Evolutionary conservation across 257 asterid species (phyloP), one percentile per base, ranked within the genome.

Genomic region (Nicotiana noctiflora): DNA sequence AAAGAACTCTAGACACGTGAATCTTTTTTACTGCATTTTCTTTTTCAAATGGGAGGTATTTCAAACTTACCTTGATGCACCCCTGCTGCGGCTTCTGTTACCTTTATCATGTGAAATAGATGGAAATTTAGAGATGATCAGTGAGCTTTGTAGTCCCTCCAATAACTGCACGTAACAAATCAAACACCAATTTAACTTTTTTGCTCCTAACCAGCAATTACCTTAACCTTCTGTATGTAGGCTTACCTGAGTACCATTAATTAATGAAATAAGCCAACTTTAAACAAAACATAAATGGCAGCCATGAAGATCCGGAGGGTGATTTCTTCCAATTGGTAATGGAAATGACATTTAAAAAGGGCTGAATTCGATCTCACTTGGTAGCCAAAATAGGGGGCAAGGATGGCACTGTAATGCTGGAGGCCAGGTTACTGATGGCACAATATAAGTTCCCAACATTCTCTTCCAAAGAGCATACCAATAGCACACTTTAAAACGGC

Each of bases 91-190:
- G 84, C 80, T 85, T 88, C 87, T 89, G 80, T 86, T 89, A 84
- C 86, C 87, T 83, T 86, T 92, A 86, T 90, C 97, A 84, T 91
- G 95, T 27, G 97, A 92, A 80, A 89, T 84, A 15, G 97, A 83
- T 27, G 97, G 92, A 57, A 88, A 18, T 86, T 93, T 95, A 12
- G 99, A 80, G 84, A 90, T 85, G 14, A 88, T 79, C 72, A 93
- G 89, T 1, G 98, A 92, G 81, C 97, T 95, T 79, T 95, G 98
- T 82, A 95, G 85, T 75, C 99, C 99, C 90, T 95, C 99, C 90
- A 95, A 79, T 52, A 95, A 90, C 99, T 95, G 92, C 80, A 88
- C 21, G 61, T 19, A 77, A 86, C 61, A 86, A 75, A 46, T 61
- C 75, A 66, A 79, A 61, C 44, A 31, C 8, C 27, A 74, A 1